These are phyloP conservation scores for Gossypium turneri DNA, from an alignment of 345 rosid genomes.

Conservation along the genomic window DNA sequence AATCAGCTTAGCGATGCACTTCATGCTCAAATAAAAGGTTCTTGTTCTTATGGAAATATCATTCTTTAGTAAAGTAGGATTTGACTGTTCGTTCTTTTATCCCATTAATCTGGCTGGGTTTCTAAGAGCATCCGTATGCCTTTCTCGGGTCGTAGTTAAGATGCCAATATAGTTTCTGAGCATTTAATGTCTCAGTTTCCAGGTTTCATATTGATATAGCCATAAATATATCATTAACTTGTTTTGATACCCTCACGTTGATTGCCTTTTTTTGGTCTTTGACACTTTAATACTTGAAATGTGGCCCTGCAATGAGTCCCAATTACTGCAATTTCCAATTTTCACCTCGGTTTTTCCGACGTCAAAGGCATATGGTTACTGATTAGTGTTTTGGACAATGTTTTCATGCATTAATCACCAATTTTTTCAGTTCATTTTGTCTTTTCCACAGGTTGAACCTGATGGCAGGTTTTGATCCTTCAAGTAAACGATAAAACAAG, in stretches of 20 bases:
- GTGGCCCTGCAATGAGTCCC: neutral
- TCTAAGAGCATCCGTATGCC: neutral
- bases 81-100: neutral
- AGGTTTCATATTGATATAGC: neutral
- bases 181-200: neutral
- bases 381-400: neutral
- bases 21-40: neutral
- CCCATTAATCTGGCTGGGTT: neutral
- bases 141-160: neutral
- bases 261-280: neutral
- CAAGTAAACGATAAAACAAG: no score
- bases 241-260: neutral
- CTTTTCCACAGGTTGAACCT: neutral
- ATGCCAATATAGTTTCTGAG: neutral
- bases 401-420: neutral
- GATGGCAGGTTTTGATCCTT: neutral
- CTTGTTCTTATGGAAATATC: neutral
- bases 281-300: neutral
- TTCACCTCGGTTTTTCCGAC: neutral
- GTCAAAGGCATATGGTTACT: constrained; percentile 1
- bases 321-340: neutral
- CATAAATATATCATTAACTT: neutral
- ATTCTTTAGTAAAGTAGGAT: neutral
- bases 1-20: neutral
- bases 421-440: neutral